A percentile compares a stretch with the other conserved stretches of the same genome.
Conservation (phyloP, 139 green algal genomes). For the Dunaliella sp. region DNA sequence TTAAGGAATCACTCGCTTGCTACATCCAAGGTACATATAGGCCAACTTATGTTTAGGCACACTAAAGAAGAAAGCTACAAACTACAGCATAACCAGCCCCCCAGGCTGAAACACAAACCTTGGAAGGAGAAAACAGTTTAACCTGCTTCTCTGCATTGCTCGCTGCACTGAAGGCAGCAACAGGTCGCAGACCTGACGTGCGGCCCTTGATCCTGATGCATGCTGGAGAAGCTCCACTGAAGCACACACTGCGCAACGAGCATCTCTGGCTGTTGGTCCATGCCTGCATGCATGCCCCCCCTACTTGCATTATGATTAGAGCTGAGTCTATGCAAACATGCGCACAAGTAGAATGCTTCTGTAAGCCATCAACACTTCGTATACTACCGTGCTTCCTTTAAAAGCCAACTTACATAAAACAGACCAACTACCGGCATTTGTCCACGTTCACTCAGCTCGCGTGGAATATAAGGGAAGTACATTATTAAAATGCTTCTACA, state of each 20-base stretch:
- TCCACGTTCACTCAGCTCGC: not conserved
- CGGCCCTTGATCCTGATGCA: not conserved
- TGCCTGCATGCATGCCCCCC: not conserved
- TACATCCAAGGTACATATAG: not conserved
- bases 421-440: not conserved
- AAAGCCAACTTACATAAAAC: not conserved
- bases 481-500: too few species aligned
- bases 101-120: too few species aligned
- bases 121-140: constrained; percentile 79
- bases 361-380: not conserved
- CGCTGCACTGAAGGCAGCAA: not conserved
- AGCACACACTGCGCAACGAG: not conserved
- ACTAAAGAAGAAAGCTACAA: not conserved
- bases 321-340: not conserved
- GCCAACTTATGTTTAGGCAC: not conserved
- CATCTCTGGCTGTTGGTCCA: not conserved
- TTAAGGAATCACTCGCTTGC: too few species aligned
- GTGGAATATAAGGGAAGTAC: not conserved
- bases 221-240: not conserved
- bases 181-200: not conserved
- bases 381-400: not conserved
- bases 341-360: not conserved
- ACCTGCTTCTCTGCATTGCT: constrained; percentile 19
- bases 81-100: not conserved
- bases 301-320: not conserved